phyloP scores from a whole-genome alignment of 2,329 filamentous ascomycete species.

The Aspergillus proliferans region DNA sequence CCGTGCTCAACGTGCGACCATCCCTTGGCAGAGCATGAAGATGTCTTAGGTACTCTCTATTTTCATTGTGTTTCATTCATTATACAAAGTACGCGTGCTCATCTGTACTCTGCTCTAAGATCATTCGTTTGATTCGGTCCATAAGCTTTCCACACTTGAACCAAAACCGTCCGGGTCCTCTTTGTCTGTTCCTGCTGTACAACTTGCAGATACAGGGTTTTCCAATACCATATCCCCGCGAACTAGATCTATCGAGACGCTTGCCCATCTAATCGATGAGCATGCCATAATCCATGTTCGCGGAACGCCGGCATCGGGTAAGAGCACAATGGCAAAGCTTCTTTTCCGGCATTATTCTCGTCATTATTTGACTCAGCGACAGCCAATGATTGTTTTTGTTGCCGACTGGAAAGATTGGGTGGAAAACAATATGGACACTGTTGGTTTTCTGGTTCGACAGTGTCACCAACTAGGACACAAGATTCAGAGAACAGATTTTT shows the following conservation, averaged over 20 bases:
- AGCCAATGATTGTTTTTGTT: background rate
- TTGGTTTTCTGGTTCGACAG: background rate
- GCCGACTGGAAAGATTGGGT: background rate
- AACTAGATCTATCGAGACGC: background rate
- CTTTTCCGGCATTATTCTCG: constrained; percentile 3
- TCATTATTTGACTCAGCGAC: background rate
- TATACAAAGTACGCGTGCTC: background rate
- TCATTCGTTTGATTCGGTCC: background rate
- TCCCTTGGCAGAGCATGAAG: background rate
- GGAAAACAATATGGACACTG: background rate
- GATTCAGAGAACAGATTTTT: background rate
- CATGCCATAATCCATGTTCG: constrained; percentile 3
- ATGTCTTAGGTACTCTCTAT: background rate
- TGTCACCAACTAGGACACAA: background rate
- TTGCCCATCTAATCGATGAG: constrained; percentile 5
- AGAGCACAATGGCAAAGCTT: constrained; percentile 6
- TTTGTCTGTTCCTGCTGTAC: background rate
- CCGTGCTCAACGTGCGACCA: background rate
- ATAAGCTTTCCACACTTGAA: background rate
- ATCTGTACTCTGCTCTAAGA: background rate
- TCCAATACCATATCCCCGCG: background rate
- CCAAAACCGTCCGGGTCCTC: background rate
- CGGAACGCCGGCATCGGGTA: constrained; percentile 6
- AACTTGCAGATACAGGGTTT: background rate
- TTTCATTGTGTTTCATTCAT: background rate